Conservation (phyloP, 1,284 basidiomycete species). For the Marasmius sp. region DNA sequence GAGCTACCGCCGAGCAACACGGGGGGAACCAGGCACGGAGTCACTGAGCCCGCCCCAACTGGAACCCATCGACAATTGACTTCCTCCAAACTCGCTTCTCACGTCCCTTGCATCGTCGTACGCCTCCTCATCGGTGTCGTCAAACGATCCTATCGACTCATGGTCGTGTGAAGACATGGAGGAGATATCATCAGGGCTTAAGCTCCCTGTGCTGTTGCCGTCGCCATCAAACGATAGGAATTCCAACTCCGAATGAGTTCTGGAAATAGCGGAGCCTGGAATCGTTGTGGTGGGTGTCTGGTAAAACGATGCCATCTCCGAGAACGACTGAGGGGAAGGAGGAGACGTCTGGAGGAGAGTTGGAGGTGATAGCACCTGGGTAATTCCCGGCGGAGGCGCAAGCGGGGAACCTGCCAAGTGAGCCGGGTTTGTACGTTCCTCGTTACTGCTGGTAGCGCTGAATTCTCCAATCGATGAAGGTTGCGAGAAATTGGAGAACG, state of each 20-base stretch:
- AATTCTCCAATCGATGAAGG: background rate
- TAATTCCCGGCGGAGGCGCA: background rate
- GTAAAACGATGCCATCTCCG: background rate
- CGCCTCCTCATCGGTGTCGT: background rate
- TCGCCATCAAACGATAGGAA: background rate
- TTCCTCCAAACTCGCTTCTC: conserved; percentile 1
- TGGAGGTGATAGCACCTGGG: background rate
- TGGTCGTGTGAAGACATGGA: background rate
- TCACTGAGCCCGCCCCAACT: background rate
- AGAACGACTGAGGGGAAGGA: conserved; percentile 10
- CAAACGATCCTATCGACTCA: background rate
- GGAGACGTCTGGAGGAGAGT: conserved; percentile 10
- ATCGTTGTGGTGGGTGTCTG: background rate
- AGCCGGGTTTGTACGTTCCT: background rate
- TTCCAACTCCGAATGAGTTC: background rate
- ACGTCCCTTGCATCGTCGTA: background rate
- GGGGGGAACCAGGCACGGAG: background rate
- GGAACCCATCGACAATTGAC: background rate
- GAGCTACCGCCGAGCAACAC: background rate
- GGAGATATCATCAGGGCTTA: background rate
- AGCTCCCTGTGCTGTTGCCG: background rate
- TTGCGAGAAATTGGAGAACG: conserved; percentile 24
- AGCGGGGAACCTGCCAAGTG: background rate
- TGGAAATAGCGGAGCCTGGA: background rate
- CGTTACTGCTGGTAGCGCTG: background rate